Evolutionary conservation across 1,284 basidiomycete genomes (phyloP), one percentile per base, ranked within the genome.

Genomic region (Sphaerobolus stellatus): DNA sequence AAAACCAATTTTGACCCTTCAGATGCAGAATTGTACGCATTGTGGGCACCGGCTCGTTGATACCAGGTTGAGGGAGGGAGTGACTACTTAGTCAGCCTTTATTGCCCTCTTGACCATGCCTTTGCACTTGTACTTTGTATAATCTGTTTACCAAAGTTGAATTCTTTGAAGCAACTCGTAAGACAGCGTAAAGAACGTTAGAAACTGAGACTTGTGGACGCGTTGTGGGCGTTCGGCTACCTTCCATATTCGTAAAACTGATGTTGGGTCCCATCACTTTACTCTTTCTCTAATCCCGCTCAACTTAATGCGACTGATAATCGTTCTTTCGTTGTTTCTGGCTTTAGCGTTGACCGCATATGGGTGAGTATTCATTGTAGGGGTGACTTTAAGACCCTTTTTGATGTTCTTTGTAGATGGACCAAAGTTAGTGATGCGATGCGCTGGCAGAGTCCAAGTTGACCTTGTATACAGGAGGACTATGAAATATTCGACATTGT

Each of bases 401-500:
- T n/a, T n/a, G n/a, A 25, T 25, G 20, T 11, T 22, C 9, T 11
- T 22, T 53, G 16, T 57, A 88, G 86, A 60, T 88, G 86, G 86
- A 82, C 84, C 48, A 88, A 87, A 71, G 85, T 86, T 57, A 58
- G 71, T 64, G 20, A 11, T 7, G n/a, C 28, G 55, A 38, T 29
- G 48, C 46, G 22, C 48, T 34, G 34, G 30, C 16, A 25, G 24
- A 13, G 14, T 47, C 28, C 2, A 50, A 56, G 18, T 48, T 44
- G 48, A 56, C 11, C 25, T 38, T 56, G 30, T 27, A 11, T 43
- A 54, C 62, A 93, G 85, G 88, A 94, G 71, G 92, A 95, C 74
- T 81, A 94, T 75, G 94, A 98, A 72, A 94, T 98, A 51, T 98
- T 98, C 66, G 94, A 97, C 73, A 79, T 98, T n/a, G 94, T 97